phyloP scores from a whole-genome alignment of 331 rosid species.

The Dryas integrifolia region DNA sequence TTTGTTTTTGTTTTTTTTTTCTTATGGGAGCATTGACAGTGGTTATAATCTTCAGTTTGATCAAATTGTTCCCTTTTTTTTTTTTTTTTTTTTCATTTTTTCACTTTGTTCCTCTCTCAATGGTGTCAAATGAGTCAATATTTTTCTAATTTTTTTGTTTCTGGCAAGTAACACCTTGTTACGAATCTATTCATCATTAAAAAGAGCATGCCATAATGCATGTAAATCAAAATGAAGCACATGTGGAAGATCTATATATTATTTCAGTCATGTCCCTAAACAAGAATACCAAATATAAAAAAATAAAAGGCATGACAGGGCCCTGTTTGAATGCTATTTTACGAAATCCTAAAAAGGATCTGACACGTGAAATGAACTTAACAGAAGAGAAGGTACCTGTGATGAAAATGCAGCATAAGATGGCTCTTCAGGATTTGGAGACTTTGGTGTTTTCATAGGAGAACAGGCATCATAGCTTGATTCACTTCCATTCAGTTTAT shows the following conservation, averaged over 20 bases:
- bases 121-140: neutral
- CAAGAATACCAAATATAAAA: neutral
- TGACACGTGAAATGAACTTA: constrained; percentile 6
- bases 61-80: neutral
- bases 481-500: constrained; percentile 78
- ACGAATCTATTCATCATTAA: neutral
- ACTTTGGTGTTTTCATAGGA: constrained; percentile 52
- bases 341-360: neutral
- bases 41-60: neutral
- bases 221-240: neutral
- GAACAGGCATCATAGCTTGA: constrained; percentile 41
- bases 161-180: neutral
- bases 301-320: neutral
- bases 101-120: neutral
- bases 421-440: constrained; percentile 43
- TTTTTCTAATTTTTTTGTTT: neutral
- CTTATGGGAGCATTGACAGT: neutral
- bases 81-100: no score
- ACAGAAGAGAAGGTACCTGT: constrained; percentile 43
- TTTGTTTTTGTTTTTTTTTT: neutral
- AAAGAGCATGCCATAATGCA: neutral
- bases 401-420: constrained; percentile 33
- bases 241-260: neutral
- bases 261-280: neutral
- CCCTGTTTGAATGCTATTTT: neutral